Base-by-base conservation (phyloP, 73 alveolate genomes). In the Blepharisma japonicum region DNA sequence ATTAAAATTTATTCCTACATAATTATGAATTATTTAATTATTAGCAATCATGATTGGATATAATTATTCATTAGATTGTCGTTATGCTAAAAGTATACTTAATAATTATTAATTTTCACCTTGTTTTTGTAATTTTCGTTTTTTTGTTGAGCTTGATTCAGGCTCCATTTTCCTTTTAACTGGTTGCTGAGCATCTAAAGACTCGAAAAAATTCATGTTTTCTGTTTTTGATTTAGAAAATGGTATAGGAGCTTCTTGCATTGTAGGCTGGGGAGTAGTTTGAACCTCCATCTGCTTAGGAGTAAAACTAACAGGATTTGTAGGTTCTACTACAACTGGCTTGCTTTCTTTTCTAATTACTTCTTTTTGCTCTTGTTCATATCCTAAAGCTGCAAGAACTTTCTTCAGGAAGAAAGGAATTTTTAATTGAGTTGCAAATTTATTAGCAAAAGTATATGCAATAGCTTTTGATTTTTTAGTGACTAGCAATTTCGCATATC, bases 401-500 rank as follows among this genome's bases (percentile, higher is more conserved):
- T 8, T 39, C 5, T n/a, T 14, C 2, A 9, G 38, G 18, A 8
- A 14, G 39, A 20, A n/a, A 5, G 74, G 74, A 8, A n/a, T 61
- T 61, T n/a, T 25, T 8, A 61, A 25, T 25, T 39, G 14, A 8
- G 74, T 8, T 18, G 74, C 47, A n/a, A 61, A 61, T 14, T 61
- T n/a, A 32, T 32, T 32, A 32, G 42, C 42, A 32, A 32, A 32
- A 32, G 42, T 32, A 32, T 32, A 32, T 3, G 42, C 42, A 32
- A 32, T 32, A 0, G 42, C 42, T 32, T 32, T 32, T 32, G 83
- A 71, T 48, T 76, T 39, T 6, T 72, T 20, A 21, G 80, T 66
- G 56, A 67, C 23, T 39, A 77, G 81, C 68, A 50, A 23, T n/a
- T 81, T 81, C 53, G 82, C 83, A 42, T 18, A 77, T 7, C 81